Percentiles rank a stretch among this genome's conserved stretches.
Evolutionary conservation across 495 filamentous ascomycete species (phyloP).

Genomic region (Daldinia caldariorum): DNA sequence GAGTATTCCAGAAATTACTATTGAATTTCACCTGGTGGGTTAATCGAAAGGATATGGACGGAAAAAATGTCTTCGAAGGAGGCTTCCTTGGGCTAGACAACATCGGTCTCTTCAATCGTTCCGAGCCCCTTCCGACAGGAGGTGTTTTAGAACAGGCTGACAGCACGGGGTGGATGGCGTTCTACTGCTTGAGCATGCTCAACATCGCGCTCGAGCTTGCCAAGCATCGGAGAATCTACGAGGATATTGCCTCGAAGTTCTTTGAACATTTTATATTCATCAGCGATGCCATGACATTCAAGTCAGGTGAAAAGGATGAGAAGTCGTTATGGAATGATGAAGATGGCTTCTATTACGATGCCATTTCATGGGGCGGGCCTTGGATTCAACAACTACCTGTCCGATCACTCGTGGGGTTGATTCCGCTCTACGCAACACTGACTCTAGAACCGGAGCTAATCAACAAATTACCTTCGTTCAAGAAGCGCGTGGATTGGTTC

Average conservation of each 20-base stretch:
- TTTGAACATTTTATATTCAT: slow-evolving; percentile 99
- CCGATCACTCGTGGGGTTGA: slow-evolving; percentile 88
- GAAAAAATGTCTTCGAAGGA: slow-evolving; percentile 96
- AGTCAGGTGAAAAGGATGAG: slow-evolving; percentile 75
- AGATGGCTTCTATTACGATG: slow-evolving; percentile 98
- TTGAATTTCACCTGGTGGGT: slow-evolving; percentile 99
- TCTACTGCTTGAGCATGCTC: slow-evolving; percentile 93
- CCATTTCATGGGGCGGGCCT: slow-evolving; percentile 92
- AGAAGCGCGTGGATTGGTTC: slow-evolving; percentile 92
- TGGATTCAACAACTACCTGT: slow-evolving; percentile 93
- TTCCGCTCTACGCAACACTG: slow-evolving; percentile 89
- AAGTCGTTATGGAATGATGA: slow-evolving; percentile 94
- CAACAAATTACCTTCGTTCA: slow-evolving; percentile 92
- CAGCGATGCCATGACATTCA: slow-evolving; percentile 96
- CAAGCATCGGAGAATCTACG: slow-evolving; percentile 94
- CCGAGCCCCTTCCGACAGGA: slow-evolving; percentile 92
- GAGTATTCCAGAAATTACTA: slow-evolving; percentile 94
- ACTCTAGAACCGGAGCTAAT: slow-evolving; percentile 94
- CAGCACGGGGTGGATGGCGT: slow-evolving; percentile 98
- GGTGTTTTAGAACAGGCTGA: slow-evolving; percentile 95
- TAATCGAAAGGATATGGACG: slow-evolving; percentile 91
- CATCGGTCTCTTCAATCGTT: slow-evolving; percentile 97
- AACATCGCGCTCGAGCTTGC: slow-evolving; percentile 95
- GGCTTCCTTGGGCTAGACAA: slow-evolving; percentile 98
- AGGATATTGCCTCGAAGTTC: slow-evolving; percentile 98